Conservation (phyloP, 768 basidiomycete species). For the Myochromella boudieri region DNA sequence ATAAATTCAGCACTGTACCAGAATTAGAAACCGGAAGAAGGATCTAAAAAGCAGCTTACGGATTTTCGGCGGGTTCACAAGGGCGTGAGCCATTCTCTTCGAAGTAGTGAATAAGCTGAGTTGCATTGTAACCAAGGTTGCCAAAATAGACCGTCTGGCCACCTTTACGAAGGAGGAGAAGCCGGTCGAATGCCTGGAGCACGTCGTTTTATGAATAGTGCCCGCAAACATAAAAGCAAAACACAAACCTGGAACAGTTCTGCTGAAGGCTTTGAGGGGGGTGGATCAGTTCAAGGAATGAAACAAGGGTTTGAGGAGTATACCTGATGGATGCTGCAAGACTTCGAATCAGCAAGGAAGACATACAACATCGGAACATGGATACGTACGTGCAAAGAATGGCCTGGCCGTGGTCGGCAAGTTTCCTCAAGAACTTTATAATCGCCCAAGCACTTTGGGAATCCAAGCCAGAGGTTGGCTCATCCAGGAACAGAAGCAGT, state of each 20-base stretch:
- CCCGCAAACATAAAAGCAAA: background rate
- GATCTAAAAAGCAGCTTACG: slow-evolving; percentile 38
- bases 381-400: slow-evolving; percentile 80
- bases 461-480: slow-evolving; percentile 87
- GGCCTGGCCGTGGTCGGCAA: slow-evolving; percentile 81
- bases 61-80: slow-evolving; percentile 73
- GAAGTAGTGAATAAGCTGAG: slow-evolving; percentile 74
- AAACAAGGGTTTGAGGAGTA: background rate
- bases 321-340: slow-evolving; percentile 43
- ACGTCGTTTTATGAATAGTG: background rate
- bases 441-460: slow-evolving; percentile 89
- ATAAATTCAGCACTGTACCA: slow-evolving; percentile 54
- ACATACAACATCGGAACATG: background rate
- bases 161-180: slow-evolving; percentile 76
- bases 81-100: slow-evolving; percentile 61
- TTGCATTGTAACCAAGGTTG: slow-evolving; percentile 62
- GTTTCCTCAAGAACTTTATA: slow-evolving; percentile 67
- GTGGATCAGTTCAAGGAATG: background rate
- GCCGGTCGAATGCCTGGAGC: slow-evolving; percentile 67
- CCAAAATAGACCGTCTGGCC: slow-evolving; percentile 78
- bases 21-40: slow-evolving; percentile 6
- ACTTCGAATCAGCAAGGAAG: background rate
- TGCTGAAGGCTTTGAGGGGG: slow-evolving; percentile 64
- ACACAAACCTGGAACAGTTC: slow-evolving; percentile 70
- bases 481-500: slow-evolving; percentile 82